Conservation (phyloP, 176 grass and related monocot species). For the Oryza rufipogon region DNA sequence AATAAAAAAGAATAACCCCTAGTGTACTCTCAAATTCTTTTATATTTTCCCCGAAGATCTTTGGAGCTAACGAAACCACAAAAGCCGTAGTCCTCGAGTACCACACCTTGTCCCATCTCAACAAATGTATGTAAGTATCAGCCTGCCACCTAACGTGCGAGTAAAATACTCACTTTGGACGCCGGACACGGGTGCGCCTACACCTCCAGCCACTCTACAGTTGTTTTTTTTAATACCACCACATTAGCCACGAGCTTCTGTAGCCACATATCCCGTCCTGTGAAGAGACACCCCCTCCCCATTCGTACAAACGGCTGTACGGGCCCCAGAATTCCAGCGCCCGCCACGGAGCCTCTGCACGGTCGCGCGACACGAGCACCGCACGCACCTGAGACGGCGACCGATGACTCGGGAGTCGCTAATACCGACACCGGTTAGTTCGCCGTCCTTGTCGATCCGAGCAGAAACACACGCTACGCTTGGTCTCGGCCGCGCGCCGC, state of each 20-base stretch:
- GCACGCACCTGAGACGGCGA: not conserved
- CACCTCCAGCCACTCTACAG: not conserved
- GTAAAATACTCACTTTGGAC: not conserved
- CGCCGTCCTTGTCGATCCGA: conserved; percentile 18
- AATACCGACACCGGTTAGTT: not conserved
- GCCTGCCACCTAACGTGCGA: not conserved
- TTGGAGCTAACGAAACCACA: conserved; percentile 3
- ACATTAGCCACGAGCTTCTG: not conserved
- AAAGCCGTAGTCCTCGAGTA: not conserved
- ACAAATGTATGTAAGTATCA: not conserved
- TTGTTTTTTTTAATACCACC: not conserved
- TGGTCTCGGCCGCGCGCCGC: not conserved
- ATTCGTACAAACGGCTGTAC: conserved; percentile 9
- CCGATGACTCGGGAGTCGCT: not conserved
- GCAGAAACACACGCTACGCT: not conserved
- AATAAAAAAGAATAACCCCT: too few relatives aligned
- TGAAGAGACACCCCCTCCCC: not conserved
- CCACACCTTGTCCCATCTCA: not conserved
- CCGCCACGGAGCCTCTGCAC: not conserved
- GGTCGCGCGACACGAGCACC: not conserved
- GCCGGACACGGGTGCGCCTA: not conserved
- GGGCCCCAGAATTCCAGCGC: not conserved
- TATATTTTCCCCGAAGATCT: not conserved
- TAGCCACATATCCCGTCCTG: not conserved
- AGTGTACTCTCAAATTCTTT: not conserved